Conservation (phyloP, 345 rosid species). For the Hibiscus tridactylites region DNA sequence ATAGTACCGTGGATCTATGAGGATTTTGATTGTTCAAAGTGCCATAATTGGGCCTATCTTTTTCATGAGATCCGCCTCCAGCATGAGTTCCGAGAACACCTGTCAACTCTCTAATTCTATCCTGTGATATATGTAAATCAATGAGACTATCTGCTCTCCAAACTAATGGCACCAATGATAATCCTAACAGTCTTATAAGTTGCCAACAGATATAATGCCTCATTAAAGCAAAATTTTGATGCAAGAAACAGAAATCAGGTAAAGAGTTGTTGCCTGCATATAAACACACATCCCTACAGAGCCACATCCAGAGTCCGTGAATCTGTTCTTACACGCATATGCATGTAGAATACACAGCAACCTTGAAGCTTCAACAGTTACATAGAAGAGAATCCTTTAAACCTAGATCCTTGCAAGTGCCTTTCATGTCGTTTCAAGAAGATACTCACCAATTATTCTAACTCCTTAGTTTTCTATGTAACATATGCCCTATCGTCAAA, state of each 20-base stretch:
- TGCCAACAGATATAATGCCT: background rate
- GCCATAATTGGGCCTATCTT: slow-evolving; percentile 18
- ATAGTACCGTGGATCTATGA: slow-evolving; percentile 39
- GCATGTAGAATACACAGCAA: background rate
- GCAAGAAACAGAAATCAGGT: background rate
- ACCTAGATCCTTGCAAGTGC: background rate
- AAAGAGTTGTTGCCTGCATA: background rate
- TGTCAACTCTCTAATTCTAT: slow-evolving; percentile 53
- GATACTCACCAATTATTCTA: background rate
- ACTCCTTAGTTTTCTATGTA: background rate
- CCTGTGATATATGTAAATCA: slow-evolving; percentile 33
- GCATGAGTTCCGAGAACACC: slow-evolving; percentile 28
- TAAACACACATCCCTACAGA: background rate
- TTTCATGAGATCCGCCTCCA: slow-evolving; percentile 32
- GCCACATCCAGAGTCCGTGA: background rate
- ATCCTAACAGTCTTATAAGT: background rate
- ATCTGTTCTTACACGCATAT: background rate
- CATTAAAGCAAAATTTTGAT: background rate
- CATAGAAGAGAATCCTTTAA: background rate
- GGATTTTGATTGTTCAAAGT: slow-evolving; percentile 26
- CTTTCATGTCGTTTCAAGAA: background rate
- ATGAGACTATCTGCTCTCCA: background rate
- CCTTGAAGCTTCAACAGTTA: background rate
- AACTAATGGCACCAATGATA: background rate
- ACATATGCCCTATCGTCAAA: background rate